Percentiles rank a stretch among this genome's conserved stretches.
These are phyloP conservation scores for Puccinia sorghi DNA, from an alignment of 1,284 basidiomycete species.

Conservation along the genomic window DNA sequence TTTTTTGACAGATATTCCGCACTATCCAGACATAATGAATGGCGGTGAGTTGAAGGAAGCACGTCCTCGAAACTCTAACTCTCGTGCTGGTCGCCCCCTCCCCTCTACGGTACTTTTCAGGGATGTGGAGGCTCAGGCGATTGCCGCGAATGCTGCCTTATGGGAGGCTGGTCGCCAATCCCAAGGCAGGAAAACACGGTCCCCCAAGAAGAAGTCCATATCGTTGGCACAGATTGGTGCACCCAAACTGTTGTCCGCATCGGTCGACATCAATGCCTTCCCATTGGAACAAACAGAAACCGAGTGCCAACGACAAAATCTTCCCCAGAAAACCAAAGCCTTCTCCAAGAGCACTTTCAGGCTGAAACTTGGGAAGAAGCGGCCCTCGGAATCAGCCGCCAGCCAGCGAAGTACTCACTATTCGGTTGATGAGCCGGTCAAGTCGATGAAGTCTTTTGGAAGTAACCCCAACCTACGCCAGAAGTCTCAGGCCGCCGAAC, in stretches of 20 bases:
- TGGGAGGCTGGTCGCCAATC: not conserved
- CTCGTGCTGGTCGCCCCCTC: not conserved
- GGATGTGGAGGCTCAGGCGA: constrained; percentile 43
- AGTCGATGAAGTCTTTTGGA: not conserved
- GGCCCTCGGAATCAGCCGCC: constrained; percentile 16
- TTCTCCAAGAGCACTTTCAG: constrained; percentile 15
- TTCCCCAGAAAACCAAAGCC: not conserved
- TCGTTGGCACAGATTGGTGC: constrained; percentile 16
- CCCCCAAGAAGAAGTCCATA: constrained; percentile 22
- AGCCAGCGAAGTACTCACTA: not conserved
- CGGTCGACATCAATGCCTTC: not conserved
- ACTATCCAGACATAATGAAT: not conserved
- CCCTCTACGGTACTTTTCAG: constrained; percentile 36
- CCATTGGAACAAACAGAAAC: not conserved
- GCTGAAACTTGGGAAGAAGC: constrained; percentile 41
- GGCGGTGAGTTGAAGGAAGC: not conserved
- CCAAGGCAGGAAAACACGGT: not conserved
- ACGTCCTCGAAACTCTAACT: not conserved
- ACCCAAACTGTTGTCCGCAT: constrained; percentile 25
- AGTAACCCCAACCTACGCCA: constrained; percentile 15
- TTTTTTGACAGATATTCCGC: not conserved
- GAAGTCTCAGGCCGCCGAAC: too few relatives aligned
- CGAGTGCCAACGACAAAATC: not conserved
- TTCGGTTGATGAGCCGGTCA: not conserved
- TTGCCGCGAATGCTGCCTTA: constrained; percentile 46